Conservation (phyloP, 495 filamentous ascomycete genomes). For the Trichoderma orchidacearum region DNA sequence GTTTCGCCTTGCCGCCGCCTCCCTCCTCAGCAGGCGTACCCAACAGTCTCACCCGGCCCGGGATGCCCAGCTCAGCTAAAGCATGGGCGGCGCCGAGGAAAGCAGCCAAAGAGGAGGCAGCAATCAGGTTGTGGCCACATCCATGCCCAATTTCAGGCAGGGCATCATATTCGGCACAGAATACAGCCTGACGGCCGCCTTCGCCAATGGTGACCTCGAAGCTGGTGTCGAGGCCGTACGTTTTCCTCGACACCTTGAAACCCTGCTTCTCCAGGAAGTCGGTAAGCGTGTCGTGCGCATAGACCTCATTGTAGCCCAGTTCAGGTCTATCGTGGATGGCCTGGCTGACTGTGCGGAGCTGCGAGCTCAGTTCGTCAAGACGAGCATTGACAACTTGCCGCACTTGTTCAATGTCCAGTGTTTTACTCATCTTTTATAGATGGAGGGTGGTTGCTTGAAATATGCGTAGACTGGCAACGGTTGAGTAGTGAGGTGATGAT, state of each 20-base stretch:
- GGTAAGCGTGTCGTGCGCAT: slow-evolving; percentile 39
- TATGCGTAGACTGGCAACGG: neutral
- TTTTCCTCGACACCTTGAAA: slow-evolving; percentile 29
- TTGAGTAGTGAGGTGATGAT: no score
- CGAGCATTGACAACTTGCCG: neutral
- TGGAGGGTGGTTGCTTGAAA: neutral
- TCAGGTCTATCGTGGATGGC: slow-evolving; percentile 38
- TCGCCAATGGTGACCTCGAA: slow-evolving; percentile 35
- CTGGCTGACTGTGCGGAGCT: neutral
- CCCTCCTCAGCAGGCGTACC: slow-evolving; percentile 62
- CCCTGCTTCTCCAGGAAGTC: slow-evolving; percentile 18
- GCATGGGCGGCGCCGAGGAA: slow-evolving; percentile 42
- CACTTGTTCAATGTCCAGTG: neutral
- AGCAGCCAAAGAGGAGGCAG: slow-evolving; percentile 43
- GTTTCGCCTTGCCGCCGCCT: slow-evolving; percentile 32
- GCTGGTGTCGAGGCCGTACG: slow-evolving; percentile 39
- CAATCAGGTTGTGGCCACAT: slow-evolving; percentile 55
- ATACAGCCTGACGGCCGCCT: slow-evolving; percentile 37
- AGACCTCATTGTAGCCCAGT: slow-evolving; percentile 37
- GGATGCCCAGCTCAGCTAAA: slow-evolving; percentile 30
- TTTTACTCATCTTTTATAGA: neutral
- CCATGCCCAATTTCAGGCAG: slow-evolving; percentile 31
- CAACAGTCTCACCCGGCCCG: slow-evolving; percentile 44
- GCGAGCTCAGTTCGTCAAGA: neutral
- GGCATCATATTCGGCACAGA: slow-evolving; percentile 44